These are phyloP conservation scores for Talaromyces nanjingensis DNA, from an alignment of 495 filamentous ascomycete species.

Conservation along the genomic window DNA sequence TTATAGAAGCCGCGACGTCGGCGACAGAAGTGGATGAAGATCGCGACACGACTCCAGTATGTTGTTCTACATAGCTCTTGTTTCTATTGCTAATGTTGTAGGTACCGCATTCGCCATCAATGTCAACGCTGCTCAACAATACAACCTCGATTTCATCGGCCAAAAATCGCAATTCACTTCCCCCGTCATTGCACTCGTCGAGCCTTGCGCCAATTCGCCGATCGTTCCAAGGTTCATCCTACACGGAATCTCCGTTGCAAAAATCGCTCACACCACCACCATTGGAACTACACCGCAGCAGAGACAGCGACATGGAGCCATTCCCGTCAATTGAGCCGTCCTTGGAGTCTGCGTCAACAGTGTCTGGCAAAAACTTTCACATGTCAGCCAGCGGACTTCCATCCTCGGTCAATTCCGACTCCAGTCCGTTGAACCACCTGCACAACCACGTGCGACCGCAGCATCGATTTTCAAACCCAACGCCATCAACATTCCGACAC, in stretches of 20 bases:
- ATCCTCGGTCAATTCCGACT: conserved; percentile 39
- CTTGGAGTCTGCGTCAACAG: conserved; percentile 45
- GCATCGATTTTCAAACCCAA: conserved; percentile 43
- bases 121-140: conserved; percentile 34
- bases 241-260: conserved; percentile 80
- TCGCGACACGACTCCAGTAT: conserved; percentile 73
- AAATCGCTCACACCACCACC: conserved; percentile 78
- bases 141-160: conserved; percentile 34
- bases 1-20: conserved; percentile 86
- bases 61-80: conserved; percentile 17
- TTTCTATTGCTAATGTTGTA: conserved; percentile 16
- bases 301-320: conserved; percentile 57
- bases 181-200: conserved; percentile 48
- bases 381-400: conserved; percentile 43
- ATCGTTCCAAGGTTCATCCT: conserved; percentile 57
- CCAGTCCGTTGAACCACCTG: conserved; percentile 37
- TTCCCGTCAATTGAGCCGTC: conserved; percentile 80
- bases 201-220: conserved; percentile 35
- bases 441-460: conserved; percentile 33
- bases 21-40: conserved; percentile 85
- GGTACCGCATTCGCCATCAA: conserved; percentile 62
- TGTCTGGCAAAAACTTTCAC: conserved; percentile 59
- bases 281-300: conserved; percentile 48
- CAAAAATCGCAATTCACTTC: conserved; percentile 68
- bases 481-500: conserved; percentile 33